Conservation (phyloP, 192 early-diverging fungal species). For the Rhizoclosmatium sp. region DNA sequence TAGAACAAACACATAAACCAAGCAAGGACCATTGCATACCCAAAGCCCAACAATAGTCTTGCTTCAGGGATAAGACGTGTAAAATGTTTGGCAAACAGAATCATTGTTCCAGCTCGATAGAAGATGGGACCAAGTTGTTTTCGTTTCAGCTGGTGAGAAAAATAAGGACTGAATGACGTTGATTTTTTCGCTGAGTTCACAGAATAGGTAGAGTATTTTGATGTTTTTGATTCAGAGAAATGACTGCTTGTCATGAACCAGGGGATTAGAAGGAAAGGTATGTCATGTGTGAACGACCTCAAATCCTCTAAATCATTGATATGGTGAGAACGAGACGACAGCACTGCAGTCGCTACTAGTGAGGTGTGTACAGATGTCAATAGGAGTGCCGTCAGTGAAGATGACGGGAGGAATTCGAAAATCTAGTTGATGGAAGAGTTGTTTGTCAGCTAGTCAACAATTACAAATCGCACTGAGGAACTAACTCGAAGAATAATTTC, state of each 20-base stretch:
- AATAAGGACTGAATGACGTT: neutral
- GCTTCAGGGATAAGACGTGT: constrained; percentile 50
- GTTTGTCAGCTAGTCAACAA: neutral
- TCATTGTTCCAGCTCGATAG: constrained; percentile 52
- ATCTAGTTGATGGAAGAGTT: neutral
- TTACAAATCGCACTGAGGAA: neutral
- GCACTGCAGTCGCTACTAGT: neutral
- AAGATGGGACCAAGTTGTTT: constrained; percentile 45
- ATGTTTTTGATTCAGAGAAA: neutral
- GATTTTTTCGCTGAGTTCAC: neutral
- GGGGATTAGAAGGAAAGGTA: constrained; percentile 12
- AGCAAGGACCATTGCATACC: constrained; percentile 50
- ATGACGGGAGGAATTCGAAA: constrained; percentile 9
- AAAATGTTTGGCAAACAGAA: constrained; percentile 52
- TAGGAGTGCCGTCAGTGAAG: constrained; percentile 5
- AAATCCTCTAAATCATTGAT: constrained; percentile 24
- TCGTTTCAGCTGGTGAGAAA: constrained; percentile 2
- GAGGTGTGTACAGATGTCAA: constrained; percentile 1
- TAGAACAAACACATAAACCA: constrained; percentile 55
- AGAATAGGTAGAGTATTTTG: neutral
- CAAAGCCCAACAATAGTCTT: constrained; percentile 39
- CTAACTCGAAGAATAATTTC: constrained; percentile 13
- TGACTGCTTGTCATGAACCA: neutral
- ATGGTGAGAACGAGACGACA: constrained; percentile 13
- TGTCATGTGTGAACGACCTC: constrained; percentile 24